A percentile compares a stretch with the other conserved stretches of the same genome.
Conservation (phyloP, 345 rosid species). For the Laguncularia racemosa region DNA sequence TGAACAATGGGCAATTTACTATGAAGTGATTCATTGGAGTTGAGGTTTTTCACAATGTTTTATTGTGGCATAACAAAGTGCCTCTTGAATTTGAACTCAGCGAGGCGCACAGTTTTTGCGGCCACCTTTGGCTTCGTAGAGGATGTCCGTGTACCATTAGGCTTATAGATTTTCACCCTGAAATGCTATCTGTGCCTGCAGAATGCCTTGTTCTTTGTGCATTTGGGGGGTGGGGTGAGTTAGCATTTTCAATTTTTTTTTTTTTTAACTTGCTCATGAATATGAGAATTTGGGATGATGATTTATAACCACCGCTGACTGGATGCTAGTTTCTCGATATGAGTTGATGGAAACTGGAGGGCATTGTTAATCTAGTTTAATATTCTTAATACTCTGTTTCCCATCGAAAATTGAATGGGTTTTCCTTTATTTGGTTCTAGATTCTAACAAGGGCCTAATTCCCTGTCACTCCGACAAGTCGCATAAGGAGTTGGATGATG, state of each 20-base stretch:
- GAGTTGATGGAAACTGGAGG: no score
- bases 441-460: no score
- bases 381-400: no score
- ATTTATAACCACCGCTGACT: background rate
- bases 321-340: background rate
- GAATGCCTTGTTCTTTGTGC: no score
- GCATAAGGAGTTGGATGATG: no score
- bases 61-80: slow-evolving; percentile 1
- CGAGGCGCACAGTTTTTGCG: background rate
- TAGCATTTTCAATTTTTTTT: background rate
- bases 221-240: background rate
- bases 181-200: no score
- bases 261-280: background rate
- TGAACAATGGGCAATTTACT: slow-evolving; percentile 9
- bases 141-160: no score
- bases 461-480: no score
- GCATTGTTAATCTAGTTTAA: no score
- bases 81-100: slow-evolving; percentile 5
- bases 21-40: slow-evolving; percentile 21
- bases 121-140: background rate
- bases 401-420: no score
- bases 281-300: background rate
- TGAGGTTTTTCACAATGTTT: background rate
- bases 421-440: no score
- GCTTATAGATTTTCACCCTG: no score